These are phyloP conservation scores for Mycena crocata DNA, from an alignment of 768 basidiomycete species.

Conservation along the genomic window DNA sequence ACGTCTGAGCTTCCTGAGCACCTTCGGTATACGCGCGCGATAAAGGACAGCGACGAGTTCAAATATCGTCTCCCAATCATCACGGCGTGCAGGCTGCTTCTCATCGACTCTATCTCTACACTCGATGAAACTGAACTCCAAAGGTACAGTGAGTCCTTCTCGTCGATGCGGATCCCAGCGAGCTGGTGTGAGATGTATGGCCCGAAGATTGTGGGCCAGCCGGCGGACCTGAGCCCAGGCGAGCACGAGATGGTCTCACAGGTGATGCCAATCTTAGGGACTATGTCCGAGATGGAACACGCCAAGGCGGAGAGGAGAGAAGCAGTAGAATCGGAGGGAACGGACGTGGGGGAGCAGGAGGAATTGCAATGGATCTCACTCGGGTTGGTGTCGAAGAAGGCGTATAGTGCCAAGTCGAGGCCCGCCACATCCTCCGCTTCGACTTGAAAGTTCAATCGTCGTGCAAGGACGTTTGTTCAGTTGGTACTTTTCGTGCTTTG, in stretches of 20 bases:
- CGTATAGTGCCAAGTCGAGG: conserved; percentile 15
- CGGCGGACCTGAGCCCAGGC: conserved; percentile 27
- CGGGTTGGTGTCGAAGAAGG: conserved; percentile 21
- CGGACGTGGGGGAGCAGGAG: conserved; percentile 14
- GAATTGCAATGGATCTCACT: conserved; percentile 25
- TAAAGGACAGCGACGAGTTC: conserved; percentile 23
- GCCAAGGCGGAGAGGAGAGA: conserved; percentile 18
- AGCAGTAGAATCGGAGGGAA: not conserved
- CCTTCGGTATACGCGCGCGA: conserved; percentile 15
- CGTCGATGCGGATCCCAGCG: conserved; percentile 13
- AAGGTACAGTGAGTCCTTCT: conserved; percentile 15
- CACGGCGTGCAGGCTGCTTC: conserved; percentile 23
- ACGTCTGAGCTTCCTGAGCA: conserved; percentile 11
- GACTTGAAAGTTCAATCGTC: no score
- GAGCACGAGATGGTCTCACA: conserved; percentile 23
- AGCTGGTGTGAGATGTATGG: conserved; percentile 26
- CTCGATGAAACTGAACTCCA: conserved; percentile 13
- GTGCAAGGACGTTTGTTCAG: no score
- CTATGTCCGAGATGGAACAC: conserved; percentile 10
- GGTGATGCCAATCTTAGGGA: conserved; percentile 21
- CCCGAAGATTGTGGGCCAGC: conserved; percentile 25
- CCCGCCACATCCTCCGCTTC: no score
- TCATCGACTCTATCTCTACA: conserved; percentile 22
- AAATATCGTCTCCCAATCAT: conserved; percentile 25
- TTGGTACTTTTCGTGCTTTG: no score